A percentile compares a stretch with the other conserved stretches of the same genome.
phyloP scores from a whole-genome alignment of 768 basidiomycete genomes.

The Exsudoporus frostii region DNA sequence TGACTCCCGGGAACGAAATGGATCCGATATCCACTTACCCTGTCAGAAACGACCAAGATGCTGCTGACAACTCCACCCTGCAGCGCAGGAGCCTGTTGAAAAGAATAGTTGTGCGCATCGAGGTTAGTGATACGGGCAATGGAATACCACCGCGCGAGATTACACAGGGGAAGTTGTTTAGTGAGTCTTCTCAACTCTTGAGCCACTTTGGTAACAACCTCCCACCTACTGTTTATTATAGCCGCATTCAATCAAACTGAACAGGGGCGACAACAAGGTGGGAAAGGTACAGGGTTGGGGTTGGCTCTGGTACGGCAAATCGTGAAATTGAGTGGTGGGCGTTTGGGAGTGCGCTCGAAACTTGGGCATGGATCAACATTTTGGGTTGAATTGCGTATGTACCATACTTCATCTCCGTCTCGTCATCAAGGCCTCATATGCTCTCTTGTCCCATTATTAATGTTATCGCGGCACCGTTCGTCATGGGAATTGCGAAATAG shows the following conservation, averaged over 20 bases:
- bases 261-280: slow-evolving; percentile 69
- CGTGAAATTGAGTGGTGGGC: slow-evolving; percentile 69
- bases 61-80: neutral
- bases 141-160: slow-evolving; percentile 67
- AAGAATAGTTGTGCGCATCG: slow-evolving; percentile 77
- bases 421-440: slow-evolving; percentile 8
- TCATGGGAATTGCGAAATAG: slow-evolving; percentile 21
- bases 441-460: slow-evolving; percentile 2
- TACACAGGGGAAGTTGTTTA: slow-evolving; percentile 66
- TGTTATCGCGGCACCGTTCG: slow-evolving; percentile 4
- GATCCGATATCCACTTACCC: slow-evolving; percentile 10
- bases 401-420: slow-evolving; percentile 9
- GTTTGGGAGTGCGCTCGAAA: slow-evolving; percentile 66
- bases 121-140: slow-evolving; percentile 73
- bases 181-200: slow-evolving; percentile 38
- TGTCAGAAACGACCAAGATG: neutral
- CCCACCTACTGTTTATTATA: slow-evolving; percentile 23
- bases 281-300: slow-evolving; percentile 72
- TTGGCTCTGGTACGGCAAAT: slow-evolving; percentile 77
- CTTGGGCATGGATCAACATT: slow-evolving; percentile 75
- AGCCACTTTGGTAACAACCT: neutral
- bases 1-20: slow-evolving; percentile 34
- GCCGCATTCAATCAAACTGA: slow-evolving; percentile 80
- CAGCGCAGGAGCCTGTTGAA: slow-evolving; percentile 38
- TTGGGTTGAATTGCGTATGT: slow-evolving; percentile 76